Base-by-base conservation (phyloP, 2,329 filamentous ascomycete species). In the Apiospora koreana region DNA sequence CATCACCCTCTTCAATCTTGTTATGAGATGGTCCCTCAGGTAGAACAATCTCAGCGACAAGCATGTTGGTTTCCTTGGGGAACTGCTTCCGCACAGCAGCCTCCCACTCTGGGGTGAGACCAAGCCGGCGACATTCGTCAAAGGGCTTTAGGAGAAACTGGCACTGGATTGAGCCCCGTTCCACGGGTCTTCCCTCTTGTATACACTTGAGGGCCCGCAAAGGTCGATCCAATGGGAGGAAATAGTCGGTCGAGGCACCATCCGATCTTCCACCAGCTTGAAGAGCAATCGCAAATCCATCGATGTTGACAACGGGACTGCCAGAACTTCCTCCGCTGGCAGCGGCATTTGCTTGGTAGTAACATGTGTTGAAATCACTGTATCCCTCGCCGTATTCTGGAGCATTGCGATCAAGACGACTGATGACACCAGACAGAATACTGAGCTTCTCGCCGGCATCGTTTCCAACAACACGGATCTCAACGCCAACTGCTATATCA, bases 311-410 rank as follows among this genome's bases (percentile, higher is more conserved):
- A 0, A 99, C 96, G 0, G 96, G 96, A 90, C 93, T 97, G 73
- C 96, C 96, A n/a, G 96, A 99, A 84, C 94, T 97, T 75, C 96
- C 96, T 75, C 96, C 96, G 80, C 95, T 98, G 2, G 96, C 97
- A 5, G 96, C 95, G 3, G 96, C 97, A 18, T 97, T 97, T 73
- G 97, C 96, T 83, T 99, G 96, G 77, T 98, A 98, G 85, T 99
- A 99, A 80, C 97, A 91, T 67, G 89, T 92, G 80, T 92, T 99
- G 88, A 99, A 99, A 80, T 99, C 96, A 81, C 95, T 96, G 81
- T 99, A 99, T 38, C 96, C 96, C 73, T 98, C 96, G 69, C 95
- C 95, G 76, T 99, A 98, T 78, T 99, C 96, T 21, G 96, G 96
- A 1, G 97, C 97, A 81, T 99, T 99, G 75, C 96, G 90, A 78